phyloP scores from a whole-genome alignment of 83 land plant genomes.

The Thuja plicata region DNA sequence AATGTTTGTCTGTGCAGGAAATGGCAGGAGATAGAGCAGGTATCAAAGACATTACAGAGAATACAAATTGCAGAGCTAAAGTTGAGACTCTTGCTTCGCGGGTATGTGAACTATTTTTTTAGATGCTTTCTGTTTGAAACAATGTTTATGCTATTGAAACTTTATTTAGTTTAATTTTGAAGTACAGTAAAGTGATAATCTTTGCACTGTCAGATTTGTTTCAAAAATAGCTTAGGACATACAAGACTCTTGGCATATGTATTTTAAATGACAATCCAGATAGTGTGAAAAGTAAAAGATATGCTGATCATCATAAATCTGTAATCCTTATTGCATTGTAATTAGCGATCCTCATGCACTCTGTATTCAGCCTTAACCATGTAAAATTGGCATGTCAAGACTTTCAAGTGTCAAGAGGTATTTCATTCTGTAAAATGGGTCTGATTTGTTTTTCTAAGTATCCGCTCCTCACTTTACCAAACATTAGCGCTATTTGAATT shows the following conservation, averaged over 20 bases:
- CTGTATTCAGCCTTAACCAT: background rate
- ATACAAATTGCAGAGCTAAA: background rate
- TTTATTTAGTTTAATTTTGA: too few species aligned
- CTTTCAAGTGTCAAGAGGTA: background rate
- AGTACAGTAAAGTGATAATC: too few species aligned
- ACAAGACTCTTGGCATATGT: background rate
- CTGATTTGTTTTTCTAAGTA: background rate
- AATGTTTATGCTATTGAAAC: too few species aligned
- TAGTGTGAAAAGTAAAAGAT: background rate
- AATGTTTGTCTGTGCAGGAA: background rate
- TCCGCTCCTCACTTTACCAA: background rate
- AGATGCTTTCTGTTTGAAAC: background rate
- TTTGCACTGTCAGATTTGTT: too few species aligned
- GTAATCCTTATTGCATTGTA: background rate
- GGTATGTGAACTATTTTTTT: background rate
- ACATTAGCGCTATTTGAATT: background rate
- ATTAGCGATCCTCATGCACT: background rate
- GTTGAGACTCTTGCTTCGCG: background rate
- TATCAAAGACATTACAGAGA: background rate
- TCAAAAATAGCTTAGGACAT: too few species aligned
- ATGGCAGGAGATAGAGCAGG: background rate
- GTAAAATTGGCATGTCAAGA: background rate
- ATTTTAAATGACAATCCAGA: background rate
- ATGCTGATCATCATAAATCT: background rate
- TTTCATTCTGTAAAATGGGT: background rate